These are phyloP conservation scores for Paraurostyla sp. DNA, from an alignment of 73 alveolate genomes.

Conservation along the genomic window DNA sequence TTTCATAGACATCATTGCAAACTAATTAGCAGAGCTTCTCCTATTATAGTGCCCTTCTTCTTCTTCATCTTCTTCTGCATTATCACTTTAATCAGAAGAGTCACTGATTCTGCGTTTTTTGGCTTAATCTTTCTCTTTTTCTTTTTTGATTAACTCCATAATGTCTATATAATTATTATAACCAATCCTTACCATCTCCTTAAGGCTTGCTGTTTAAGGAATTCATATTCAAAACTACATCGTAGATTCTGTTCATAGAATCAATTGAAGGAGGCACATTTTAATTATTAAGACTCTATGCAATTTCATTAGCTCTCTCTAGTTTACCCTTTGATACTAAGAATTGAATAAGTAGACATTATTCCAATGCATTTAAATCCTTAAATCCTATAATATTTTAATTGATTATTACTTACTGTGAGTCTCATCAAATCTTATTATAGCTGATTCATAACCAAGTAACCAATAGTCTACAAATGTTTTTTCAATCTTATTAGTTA, in stretches of 20 bases:
- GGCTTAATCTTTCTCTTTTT: too few relatives aligned
- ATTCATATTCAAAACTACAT: slow-evolving; percentile 10
- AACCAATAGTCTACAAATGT: slow-evolving; percentile 73
- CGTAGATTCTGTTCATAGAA: not conserved
- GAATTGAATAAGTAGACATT: slow-evolving; percentile 63
- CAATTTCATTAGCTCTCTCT: slow-evolving; percentile 73
- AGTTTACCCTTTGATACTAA: slow-evolving; percentile 31
- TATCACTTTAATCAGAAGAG: too few relatives aligned
- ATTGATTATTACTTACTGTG: not conserved
- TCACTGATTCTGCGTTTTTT: too few relatives aligned
- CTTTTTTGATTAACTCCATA: too few relatives aligned
- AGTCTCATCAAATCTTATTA: not conserved
- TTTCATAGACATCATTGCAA: too few relatives aligned
- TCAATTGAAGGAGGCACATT: not conserved
- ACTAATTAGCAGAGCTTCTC: too few relatives aligned
- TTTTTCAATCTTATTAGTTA: slow-evolving; percentile 73
- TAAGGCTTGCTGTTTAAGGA: slow-evolving; percentile 38
- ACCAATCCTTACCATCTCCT: too few relatives aligned
- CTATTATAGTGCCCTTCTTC: too few relatives aligned
- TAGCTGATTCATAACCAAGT: not conserved
- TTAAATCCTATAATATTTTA: not conserved
- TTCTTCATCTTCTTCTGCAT: too few relatives aligned
- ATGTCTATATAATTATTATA: too few relatives aligned
- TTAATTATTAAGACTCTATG: slow-evolving; percentile 24
- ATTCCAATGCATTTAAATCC: slow-evolving; percentile 76